Evolutionary conservation across 495 filamentous ascomycete genomes (phyloP).

Genomic region (Tuber brumale): DNA sequence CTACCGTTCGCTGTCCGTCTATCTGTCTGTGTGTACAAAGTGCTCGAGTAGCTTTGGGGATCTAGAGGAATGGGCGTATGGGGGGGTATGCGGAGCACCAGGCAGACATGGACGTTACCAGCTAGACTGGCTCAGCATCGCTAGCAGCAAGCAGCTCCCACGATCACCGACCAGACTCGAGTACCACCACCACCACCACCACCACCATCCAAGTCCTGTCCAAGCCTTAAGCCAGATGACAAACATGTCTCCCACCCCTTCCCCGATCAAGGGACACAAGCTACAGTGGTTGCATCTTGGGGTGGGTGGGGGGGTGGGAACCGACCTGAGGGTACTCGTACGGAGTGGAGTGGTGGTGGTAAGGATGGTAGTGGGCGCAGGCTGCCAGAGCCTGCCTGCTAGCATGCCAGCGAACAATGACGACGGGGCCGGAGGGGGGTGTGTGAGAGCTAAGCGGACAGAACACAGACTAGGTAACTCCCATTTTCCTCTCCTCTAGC

Average conservation of each 20-base stretch:
- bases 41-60: conserved; percentile 10
- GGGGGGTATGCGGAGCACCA: conserved; percentile 16
- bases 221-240: conserved; percentile 38
- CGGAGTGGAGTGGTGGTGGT: conserved; percentile 4
- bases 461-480: background rate
- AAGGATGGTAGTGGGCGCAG: conserved; percentile 27
- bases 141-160: background rate
- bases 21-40: conserved; percentile 20
- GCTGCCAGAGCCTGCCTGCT: conserved; percentile 18
- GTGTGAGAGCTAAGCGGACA: conserved; percentile 16
- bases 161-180: background rate
- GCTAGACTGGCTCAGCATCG: background rate
- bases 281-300: conserved; percentile 12
- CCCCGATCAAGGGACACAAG: conserved; percentile 34
- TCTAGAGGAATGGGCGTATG: conserved; percentile 17
- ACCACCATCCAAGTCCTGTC: conserved; percentile 8
- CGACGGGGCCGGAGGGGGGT: conserved; percentile 18
- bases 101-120: conserved; percentile 15
- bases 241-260: conserved; percentile 22
- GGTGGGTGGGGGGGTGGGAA: conserved; percentile 32
- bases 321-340: background rate
- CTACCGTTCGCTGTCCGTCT: background rate
- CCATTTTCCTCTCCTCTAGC: background rate
- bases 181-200: background rate
- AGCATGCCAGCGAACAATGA: conserved; percentile 38